A percentile compares a stretch with the other conserved stretches of the same genome.
Evolutionary conservation across 2,329 filamentous ascomycete genomes (phyloP).

Genomic region (Amesomyces nigricolor): DNA sequence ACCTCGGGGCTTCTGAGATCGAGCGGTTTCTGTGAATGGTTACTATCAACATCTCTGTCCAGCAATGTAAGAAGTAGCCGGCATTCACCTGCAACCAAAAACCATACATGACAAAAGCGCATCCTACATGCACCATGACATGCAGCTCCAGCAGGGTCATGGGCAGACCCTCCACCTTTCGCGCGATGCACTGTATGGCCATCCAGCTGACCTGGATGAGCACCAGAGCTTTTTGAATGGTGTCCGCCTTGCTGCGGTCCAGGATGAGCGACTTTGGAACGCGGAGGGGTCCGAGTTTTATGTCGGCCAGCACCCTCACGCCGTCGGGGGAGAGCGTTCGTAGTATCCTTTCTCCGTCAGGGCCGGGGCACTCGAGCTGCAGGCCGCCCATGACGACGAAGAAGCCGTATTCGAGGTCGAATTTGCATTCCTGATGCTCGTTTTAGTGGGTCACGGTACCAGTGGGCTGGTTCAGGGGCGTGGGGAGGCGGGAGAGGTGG

Average conservation of each 20-base stretch:
- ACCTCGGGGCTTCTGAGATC: background rate
- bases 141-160: slow-evolving; percentile 35
- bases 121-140: slow-evolving; percentile 31
- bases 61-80: background rate
- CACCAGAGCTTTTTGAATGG: slow-evolving; percentile 33
- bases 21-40: background rate
- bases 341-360: background rate
- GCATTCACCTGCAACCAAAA: slow-evolving; percentile 14
- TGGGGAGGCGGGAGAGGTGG: no score
- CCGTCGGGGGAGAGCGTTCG: background rate
- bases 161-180: slow-evolving; percentile 31
- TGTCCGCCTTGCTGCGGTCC: slow-evolving; percentile 35
- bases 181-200: slow-evolving; percentile 31
- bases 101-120: slow-evolving; percentile 15
- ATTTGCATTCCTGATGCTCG: background rate
- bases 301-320: background rate
- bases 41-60: background rate
- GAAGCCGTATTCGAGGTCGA: slow-evolving; percentile 27
- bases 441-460: no score
- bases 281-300: no score
- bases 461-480: no score
- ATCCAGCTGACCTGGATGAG: slow-evolving; percentile 37
- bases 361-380: background rate
- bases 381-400: slow-evolving; percentile 32
- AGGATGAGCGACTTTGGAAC: slow-evolving; percentile 15